Base-by-base conservation (phyloP, 345 rosid species). In the Pelargonium nanum region DNA sequence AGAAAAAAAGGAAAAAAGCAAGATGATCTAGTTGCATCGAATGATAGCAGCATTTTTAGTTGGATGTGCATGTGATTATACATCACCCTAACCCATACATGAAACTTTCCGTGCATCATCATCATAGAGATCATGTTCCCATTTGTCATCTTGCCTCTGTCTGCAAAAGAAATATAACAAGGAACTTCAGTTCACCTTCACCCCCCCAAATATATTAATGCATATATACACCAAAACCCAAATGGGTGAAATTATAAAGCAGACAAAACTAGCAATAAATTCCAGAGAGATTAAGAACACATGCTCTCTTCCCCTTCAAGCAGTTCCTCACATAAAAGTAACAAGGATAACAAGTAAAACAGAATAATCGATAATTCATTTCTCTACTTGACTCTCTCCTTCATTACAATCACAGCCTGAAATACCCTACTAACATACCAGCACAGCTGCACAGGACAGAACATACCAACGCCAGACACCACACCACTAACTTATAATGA, bases 111-210 rank as follows among this genome's bases (percentile, higher is more conserved):
- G 81, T 65, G 63, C 83, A 59, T 77, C 73, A 55, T 70, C 70
- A 13, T 63, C 54, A 70, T 68, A 90, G 70, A 94, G 96, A 82
- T 94, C 99, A 70, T 94, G 99, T 80, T 90, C 93, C 99, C 99
- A 94, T 74, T 82, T 94, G 73, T 94, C 97, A 67, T 85, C 92
- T 67, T 83, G 91, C 82, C 99, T 82, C 78, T 82, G 91, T 74
- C 97, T 94, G 91, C 75, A 80, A 73, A 68, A 69, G 22, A 55
- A 44, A 69, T 26, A 28, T 53, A 64, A 24, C 55, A 55, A 45
- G 44, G 56, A 26, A 55, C 26, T 56, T 50, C 2, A 0, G n/a
- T 55, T 16, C 24, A 32, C 23, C 48, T 15, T 55, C 22, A 23
- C 45, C 19, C 23, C 6, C 20, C 6, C 21, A 24, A 65, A 26